Percentiles rank a stretch among this genome's conserved stretches.
Conservation (phyloP, 2,329 filamentous ascomycete genomes). For the Fusarium tuaranense region DNA sequence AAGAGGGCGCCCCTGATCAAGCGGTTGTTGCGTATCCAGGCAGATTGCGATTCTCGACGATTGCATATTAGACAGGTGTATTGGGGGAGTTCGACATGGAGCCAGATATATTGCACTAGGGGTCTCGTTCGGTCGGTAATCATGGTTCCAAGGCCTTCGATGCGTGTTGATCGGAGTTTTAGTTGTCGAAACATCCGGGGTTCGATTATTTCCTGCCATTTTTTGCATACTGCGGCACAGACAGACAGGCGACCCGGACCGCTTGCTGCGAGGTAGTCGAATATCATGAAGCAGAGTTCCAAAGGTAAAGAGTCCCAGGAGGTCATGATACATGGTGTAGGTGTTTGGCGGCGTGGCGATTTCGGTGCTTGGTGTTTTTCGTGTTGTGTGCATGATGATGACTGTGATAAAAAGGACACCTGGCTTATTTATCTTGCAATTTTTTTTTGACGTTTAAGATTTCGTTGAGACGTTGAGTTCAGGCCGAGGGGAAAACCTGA, state of each 20-base stretch:
- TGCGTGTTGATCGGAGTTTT: neutral
- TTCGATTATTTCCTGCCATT: constrained; percentile 4
- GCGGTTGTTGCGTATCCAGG: neutral
- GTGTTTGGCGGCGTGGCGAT: neutral
- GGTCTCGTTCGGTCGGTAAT: neutral
- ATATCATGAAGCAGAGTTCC: neutral
- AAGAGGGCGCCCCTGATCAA: neutral
- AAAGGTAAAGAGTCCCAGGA: neutral
- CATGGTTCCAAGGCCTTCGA: neutral
- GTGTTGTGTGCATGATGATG: neutral
- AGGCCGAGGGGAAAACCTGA: fast-evolving
- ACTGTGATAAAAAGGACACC: neutral
- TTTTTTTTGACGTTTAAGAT: neutral
- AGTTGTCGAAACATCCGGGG: constrained; percentile 1
- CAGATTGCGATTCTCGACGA: neutral
- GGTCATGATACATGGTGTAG: neutral
- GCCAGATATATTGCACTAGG: neutral
- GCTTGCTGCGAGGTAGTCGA: neutral
- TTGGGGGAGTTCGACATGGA: neutral
- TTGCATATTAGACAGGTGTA: neutral
- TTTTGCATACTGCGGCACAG: constrained; percentile 1
- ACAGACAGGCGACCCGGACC: neutral
- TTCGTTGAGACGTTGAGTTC: neutral
- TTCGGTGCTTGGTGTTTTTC: neutral
- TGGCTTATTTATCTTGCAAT: neutral